Evolutionary conservation across 805 yeast species (phyloP), one percentile per base, ranked within the genome.

Genomic region (Saturnispora saitoi): DNA sequence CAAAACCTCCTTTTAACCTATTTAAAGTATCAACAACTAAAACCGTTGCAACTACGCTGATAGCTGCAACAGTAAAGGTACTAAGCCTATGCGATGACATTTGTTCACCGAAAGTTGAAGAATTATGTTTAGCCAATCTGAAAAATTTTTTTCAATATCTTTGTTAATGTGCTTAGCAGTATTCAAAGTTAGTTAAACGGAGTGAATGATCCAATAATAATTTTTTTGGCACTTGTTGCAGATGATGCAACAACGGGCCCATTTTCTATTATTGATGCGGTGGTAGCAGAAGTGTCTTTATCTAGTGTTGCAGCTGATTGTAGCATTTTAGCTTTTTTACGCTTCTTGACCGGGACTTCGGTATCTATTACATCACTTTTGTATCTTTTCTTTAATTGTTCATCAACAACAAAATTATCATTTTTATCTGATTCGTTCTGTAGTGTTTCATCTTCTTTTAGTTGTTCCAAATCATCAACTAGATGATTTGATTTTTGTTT

Each of bases 201-300:
- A 11, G 50, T 51, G 15, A 53, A 46, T 3, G 51, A 48, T 19
- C 55, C 56, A n/a, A 53, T 50, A 20, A 54, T 54, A 20, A 54
- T 48, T 42, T 50, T 48, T 32, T 46, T 54, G 28, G 42, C 22
- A 32, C 44, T 47, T 28, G 54, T 53, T 4, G 44, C 12, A 9
- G 52, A 42, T 4, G 49, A 36, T 4, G 54, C 56, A 32, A 53
- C 48, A 20, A 53, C 51, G 4, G 51, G 51, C 9, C 39, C 40
- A 17, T 28, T 11, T 29, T 30, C 15, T 2, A 34, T 44, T 11
- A 47, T 36, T 20, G 42, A 19, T 24, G 17, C n/a, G 8, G 31
- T 11, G 14, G 24, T 31, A 11, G 8, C 22, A 12, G 38, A 4
- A 7, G 28, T 28, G 14, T 42, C 43, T 31, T 45, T 40, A n/a